Evolutionary conservation across 176 grass and related monocot genomes (phyloP).

Genomic region (Oryza glaberrima): DNA sequence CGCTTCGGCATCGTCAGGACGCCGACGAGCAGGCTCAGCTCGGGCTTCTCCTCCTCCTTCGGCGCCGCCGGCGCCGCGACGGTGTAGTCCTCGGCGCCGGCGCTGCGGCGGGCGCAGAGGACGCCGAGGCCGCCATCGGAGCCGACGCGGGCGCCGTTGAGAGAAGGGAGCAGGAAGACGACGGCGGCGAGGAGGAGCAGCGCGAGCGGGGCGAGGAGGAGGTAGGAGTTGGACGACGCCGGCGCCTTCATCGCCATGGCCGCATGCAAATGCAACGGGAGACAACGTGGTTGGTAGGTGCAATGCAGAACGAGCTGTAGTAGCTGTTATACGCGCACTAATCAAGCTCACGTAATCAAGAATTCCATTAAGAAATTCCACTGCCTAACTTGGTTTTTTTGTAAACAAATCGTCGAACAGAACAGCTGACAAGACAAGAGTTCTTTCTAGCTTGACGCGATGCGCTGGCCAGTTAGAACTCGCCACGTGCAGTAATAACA

Average conservation of each 20-base stretch:
- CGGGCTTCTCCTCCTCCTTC: neutral
- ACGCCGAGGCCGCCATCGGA: slow-evolving; percentile 25
- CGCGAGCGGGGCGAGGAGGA: slow-evolving; percentile 32
- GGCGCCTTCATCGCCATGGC: slow-evolving; percentile 27
- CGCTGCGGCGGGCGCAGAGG: slow-evolving; percentile 26
- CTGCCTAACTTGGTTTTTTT: neutral
- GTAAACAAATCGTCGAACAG: slow-evolving; percentile 4
- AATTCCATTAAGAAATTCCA: neutral
- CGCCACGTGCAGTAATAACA: neutral
- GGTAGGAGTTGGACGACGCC: slow-evolving; percentile 31
- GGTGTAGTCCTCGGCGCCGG: neutral
- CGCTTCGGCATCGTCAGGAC: slow-evolving; percentile 53
- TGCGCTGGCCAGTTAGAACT: neutral
- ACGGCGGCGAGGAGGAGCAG: slow-evolving; percentile 31
- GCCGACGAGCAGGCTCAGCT: slow-evolving; percentile 68
- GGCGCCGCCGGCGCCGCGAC: neutral
- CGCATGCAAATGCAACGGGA: neutral
- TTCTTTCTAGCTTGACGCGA: neutral
- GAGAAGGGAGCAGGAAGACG: slow-evolving; percentile 31
- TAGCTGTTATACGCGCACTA: neutral
- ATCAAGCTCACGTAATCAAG: neutral
- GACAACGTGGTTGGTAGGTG: neutral
- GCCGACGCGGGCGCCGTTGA: neutral
- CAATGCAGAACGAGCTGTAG: neutral
- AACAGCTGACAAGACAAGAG: neutral